Conservation (phyloP, 805 yeast genomes). For the Wickerhamiella kurtzmanii region DNA sequence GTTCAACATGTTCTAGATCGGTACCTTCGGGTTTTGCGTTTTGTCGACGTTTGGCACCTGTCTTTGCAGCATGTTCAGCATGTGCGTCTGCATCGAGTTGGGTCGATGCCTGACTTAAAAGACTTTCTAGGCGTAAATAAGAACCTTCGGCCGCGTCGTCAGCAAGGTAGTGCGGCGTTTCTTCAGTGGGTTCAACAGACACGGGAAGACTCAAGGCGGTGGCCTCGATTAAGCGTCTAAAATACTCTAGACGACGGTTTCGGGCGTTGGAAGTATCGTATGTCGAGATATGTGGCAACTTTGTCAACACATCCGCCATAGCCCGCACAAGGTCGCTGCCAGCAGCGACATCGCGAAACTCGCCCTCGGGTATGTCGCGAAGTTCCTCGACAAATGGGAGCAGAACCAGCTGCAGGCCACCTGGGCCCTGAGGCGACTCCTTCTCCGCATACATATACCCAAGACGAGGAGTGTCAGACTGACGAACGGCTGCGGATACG, state of each 20-base stretch:
- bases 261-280: slow-evolving; percentile 33
- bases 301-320: slow-evolving; percentile 26
- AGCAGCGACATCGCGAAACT: slow-evolving; percentile 17
- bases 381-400: slow-evolving; percentile 68
- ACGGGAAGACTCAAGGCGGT: not conserved
- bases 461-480: slow-evolving; percentile 44
- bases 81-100: not conserved
- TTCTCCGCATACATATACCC: slow-evolving; percentile 44
- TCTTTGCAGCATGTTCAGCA: not conserved
- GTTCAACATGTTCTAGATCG: not conserved
- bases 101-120: not conserved
- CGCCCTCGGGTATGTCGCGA: slow-evolving; percentile 42
- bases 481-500: slow-evolving; percentile 55
- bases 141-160: not conserved
- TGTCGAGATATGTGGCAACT: slow-evolving; percentile 32
- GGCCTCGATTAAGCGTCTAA: not conserved
- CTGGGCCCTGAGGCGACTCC: slow-evolving; percentile 16
- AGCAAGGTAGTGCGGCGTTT: not conserved
- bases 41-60: not conserved
- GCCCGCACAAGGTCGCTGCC: slow-evolving; percentile 18
- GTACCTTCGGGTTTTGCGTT: not conserved
- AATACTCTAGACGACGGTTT: not conserved
- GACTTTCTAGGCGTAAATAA: not conserved
- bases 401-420: slow-evolving; percentile 56
- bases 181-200: not conserved